Base-by-base conservation (phyloP, 805 yeast genomes). In the Hanseniaspora taiwanica region DNA sequence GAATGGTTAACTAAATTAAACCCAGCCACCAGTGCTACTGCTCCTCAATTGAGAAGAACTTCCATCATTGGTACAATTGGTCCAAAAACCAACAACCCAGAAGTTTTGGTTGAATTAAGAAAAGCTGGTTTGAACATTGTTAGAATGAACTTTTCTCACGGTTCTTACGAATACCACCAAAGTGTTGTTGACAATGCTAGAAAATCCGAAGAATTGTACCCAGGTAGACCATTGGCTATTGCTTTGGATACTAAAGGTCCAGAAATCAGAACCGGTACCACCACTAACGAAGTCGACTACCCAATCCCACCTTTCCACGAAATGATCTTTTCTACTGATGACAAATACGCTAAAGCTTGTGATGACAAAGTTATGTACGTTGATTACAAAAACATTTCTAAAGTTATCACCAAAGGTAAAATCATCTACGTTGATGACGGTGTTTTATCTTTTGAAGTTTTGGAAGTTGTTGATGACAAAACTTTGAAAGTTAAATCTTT, bases 201-300 rank as follows among this genome's bases (percentile, higher is more conserved):
- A 69, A 78, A 85, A 66, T 86, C 96, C 49, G 96, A 83, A 68
- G 78, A 78, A 64, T 63, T 81, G 42, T 86, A 80, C 66, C 76
- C 82, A 51, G 96, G 97, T 59, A 84, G 97, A 71, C 98, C 97
- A 42, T 74, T 91, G 58, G 97, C 96, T 47, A 87, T 91, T 66
- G 98, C 98, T 50, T 78, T 91, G 56, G 98, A 91, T 66, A 91
- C 97, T 65, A 91, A 91, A 76, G 98, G 98, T 54, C 98, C 98
- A 48, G 98, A 91, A 71, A 91, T 91, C 71, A 84, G 98, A 77
- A 89, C 98, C 44, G 98, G 98, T 66, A 78, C 86, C 64, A 91
- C 98, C 54, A 63, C 66, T 48, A 83, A 73, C 56, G 82, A 75
- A 44, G 64, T 66, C 46, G 98, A 91, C 62, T 85, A 66, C 67